Evolutionary conservation across 2,329 filamentous ascomycete genomes (phyloP).

Genomic region (Paracoccidioides lutzii): DNA sequence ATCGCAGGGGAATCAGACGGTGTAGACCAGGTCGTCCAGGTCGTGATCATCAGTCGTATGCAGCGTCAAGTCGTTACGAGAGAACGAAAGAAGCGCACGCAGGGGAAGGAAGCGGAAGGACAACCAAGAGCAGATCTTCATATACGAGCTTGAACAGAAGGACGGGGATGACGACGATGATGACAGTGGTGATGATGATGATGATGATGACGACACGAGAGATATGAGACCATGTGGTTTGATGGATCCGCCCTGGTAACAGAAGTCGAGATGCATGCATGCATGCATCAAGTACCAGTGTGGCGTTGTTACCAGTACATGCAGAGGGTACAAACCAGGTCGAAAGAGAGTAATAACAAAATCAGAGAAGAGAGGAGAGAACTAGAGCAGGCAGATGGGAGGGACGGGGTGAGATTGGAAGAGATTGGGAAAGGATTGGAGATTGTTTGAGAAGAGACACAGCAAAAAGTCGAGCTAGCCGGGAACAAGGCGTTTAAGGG

Average conservation of each 20-base stretch:
- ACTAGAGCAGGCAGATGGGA: too few relatives aligned
- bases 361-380: not conserved
- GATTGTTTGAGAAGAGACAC: too few relatives aligned
- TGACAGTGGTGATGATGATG: not conserved
- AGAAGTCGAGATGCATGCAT: not conserved
- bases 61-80: not conserved
- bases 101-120: too few relatives aligned
- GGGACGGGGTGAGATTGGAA: too few relatives aligned
- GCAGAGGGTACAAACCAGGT: not conserved
- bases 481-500: too few relatives aligned
- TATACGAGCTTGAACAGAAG: too few relatives aligned
- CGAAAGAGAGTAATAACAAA: constrained; percentile 3
- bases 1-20: not conserved
- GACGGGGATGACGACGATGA: too few relatives aligned
- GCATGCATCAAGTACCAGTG: not conserved
- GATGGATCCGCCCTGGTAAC: not conserved
- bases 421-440: too few relatives aligned
- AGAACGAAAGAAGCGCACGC: not conserved
- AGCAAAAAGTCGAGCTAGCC: too few relatives aligned
- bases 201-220: not conserved
- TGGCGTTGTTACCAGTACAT: not conserved
- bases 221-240: not conserved
- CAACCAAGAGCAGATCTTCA: too few relatives aligned
- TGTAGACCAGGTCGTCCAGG: not conserved
- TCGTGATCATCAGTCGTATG: constrained; percentile 1